These are phyloP conservation scores for Dimocarpus longan DNA, from an alignment of 345 rosid genomes.

Conservation along the genomic window DNA sequence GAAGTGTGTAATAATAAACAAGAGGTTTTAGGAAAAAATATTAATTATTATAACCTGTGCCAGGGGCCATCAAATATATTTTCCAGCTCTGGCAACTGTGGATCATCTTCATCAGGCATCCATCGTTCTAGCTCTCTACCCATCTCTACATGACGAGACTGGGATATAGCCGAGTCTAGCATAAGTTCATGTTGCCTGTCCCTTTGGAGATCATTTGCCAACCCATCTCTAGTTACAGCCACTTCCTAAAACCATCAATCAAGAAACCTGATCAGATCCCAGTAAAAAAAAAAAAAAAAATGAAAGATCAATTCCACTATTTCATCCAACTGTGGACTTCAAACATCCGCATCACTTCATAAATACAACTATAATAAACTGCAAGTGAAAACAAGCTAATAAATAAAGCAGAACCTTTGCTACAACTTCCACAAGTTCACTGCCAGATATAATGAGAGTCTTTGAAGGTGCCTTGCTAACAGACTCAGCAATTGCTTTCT, in stretches of 20 bases:
- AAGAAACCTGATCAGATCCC: slow-evolving; percentile 11
- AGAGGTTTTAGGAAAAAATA: slow-evolving; percentile 23
- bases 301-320: background rate
- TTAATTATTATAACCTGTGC: slow-evolving; percentile 55
- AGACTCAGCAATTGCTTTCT: slow-evolving; percentile 52
- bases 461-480: slow-evolving; percentile 68
- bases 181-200: slow-evolving; percentile 68
- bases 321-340: background rate
- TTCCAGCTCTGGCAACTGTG: slow-evolving; percentile 63
- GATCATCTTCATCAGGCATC: slow-evolving; percentile 81
- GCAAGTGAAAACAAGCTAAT: background rate
- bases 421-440: slow-evolving; percentile 87
- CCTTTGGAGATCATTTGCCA: slow-evolving; percentile 49
- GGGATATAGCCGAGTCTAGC: slow-evolving; percentile 82
- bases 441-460: slow-evolving; percentile 70
- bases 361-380: slow-evolving; percentile 9
- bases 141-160: slow-evolving; percentile 49
- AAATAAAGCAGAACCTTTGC: slow-evolving; percentile 70
- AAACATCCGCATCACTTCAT: background rate
- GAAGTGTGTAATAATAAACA: slow-evolving; percentile 11
- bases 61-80: slow-evolving; percentile 64
- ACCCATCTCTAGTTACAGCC: slow-evolving; percentile 62
- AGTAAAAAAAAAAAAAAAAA: background rate
- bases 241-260: slow-evolving; percentile 59
- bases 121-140: slow-evolving; percentile 84